Conservation (phyloP, 768 basidiomycete genomes). For the Kwoniella mangroviensis region DNA sequence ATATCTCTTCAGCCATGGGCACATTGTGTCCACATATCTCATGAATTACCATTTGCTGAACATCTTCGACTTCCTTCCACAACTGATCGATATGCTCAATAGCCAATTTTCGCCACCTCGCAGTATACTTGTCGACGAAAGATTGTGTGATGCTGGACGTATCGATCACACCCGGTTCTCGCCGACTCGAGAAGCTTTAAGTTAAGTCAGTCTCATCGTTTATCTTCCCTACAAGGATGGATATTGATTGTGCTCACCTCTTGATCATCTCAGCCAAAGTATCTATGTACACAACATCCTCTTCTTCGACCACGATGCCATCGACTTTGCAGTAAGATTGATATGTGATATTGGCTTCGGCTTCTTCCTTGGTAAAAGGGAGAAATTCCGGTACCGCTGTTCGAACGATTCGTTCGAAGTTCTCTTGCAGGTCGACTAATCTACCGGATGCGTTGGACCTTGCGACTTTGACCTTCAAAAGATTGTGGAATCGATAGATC, state of each 20-base stretch:
- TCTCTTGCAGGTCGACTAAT: conserved; percentile 14
- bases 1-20: neutral
- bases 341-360: neutral
- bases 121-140: neutral
- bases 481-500: neutral
- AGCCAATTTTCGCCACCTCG: neutral
- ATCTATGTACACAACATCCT: conserved; percentile 10
- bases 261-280: conserved; percentile 2
- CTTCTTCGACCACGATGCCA: neutral
- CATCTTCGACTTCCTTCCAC: neutral
- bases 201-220: too few species aligned
- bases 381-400: conserved; percentile 5
- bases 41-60: neutral
- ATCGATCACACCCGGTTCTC: conserved; percentile 10
- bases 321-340: neutral
- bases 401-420: neutral
- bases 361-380: conserved; percentile 2
- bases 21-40: neutral
- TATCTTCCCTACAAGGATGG: too few species aligned
- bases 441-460: neutral
- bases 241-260: too few species aligned
- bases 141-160: neutral
- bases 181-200: neutral
- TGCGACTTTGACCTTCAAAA: neutral
- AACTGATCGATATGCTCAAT: neutral